Percentiles rank a stretch among this genome's conserved stretches.
These are phyloP conservation scores for Asparagopsis taxiformis DNA, from an alignment of 31 red algal species.

Conservation along the genomic window DNA sequence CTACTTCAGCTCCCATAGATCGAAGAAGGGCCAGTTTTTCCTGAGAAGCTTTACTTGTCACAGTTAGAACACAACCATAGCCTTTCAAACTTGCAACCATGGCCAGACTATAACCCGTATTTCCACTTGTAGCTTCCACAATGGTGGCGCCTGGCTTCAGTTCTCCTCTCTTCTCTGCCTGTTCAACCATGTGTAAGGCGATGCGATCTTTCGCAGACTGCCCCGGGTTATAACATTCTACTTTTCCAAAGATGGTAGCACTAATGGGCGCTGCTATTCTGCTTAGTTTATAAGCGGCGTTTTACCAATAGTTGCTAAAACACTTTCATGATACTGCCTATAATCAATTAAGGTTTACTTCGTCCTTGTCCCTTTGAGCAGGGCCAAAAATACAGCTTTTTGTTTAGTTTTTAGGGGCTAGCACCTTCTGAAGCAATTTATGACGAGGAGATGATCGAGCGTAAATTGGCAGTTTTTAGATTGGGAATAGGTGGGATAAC, in stretches of 20 bases:
- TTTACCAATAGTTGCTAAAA: no score
- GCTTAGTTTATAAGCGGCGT: no score
- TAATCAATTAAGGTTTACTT: no score
- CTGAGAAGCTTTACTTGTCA: conserved; percentile 59
- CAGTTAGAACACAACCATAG: conserved; percentile 59
- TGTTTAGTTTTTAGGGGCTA: no score
- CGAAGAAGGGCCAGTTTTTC: conserved; percentile 51
- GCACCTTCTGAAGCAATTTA: no score
- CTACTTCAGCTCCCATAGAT: conserved; percentile 75
- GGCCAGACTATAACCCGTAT: conserved; percentile 76
- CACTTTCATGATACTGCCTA: no score
- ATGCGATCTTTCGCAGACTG: conserved; percentile 76
- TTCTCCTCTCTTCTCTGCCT: conserved; percentile 49
- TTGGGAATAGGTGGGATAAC: no score
- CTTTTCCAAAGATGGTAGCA: conserved; percentile 57
- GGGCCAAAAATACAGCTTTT: no score
- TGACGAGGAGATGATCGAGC: no score
- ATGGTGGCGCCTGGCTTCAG: conserved; percentile 62
- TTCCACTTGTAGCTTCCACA: conserved; percentile 76
- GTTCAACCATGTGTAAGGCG: conserved; percentile 56
- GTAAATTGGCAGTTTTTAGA: no score
- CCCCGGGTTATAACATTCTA: conserved; percentile 75
- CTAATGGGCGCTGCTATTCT: no score
- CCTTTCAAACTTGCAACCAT: conserved; percentile 61
- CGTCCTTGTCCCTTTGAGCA: no score